Base-by-base conservation (phyloP, 1,284 basidiomycete genomes). In the Cryptococcus amylolentus region DNA sequence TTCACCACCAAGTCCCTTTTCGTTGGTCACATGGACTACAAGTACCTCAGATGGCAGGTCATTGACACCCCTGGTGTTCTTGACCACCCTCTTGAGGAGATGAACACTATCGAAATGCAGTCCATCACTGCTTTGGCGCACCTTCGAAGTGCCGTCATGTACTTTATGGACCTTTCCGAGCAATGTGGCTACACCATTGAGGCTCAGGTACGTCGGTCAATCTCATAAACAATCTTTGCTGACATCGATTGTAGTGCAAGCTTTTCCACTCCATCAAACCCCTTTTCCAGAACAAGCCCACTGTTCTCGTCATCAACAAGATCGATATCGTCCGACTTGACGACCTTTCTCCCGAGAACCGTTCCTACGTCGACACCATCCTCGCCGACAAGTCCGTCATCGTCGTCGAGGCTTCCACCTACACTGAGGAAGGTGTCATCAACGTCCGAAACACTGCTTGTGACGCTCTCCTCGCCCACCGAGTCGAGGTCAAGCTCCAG, bases 81-180 rank as follows among this genome's bases (percentile, higher is more conserved):
- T 52, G 76, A 77, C 57, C 91, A 95, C 76, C 93, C 93, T 2
- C 82, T 97, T 44, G 93, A 97, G 77, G 93, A 97, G 60, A 96
- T 97, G 94, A 96, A 96, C 82, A 96, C 93, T 58, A 97, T 97
- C 67, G 94, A 97, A 80, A 97, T 97, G 92, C 93, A 97, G 81
- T 93, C 89, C 69, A 94, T 97, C 77, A 97, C 92, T 41, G 94
- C 93, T 8, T 81, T 97, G 61, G 93, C 93, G 3, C 94, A 97
- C 78, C 79, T 97, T 45, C 90, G 94, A 77, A 86, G 87, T 62
- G 93, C 90, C 67, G 83, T 96, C 13, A 79, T 97, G 70, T 97
- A 96, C 80, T 97, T 97, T 74, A 95, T 97, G 91, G 94, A 97
- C 78, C 82, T 95, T 20, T 89, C 87, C 63, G 94, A 95, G 79